phyloP scores from a whole-genome alignment of 2,329 filamentous ascomycete genomes.

The Diaporthe ilicicola region DNA sequence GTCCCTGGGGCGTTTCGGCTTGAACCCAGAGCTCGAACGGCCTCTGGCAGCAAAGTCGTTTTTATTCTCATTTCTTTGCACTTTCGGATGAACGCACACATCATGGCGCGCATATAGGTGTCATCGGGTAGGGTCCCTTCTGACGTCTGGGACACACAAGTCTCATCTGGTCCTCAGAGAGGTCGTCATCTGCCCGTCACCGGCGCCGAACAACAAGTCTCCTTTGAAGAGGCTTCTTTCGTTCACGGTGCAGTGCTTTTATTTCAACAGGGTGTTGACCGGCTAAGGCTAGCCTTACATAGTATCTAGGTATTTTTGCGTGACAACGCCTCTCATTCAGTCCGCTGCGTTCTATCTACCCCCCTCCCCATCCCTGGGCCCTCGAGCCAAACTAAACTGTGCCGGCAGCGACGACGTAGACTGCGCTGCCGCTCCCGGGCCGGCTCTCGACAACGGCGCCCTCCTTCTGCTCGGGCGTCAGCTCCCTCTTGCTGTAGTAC shows the following conservation, averaged over 20 bases:
- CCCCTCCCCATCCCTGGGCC: background rate
- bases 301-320: background rate
- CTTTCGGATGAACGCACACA: slow-evolving; percentile 17
- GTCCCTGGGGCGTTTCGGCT: slow-evolving; percentile 2
- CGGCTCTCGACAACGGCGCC: slow-evolving; percentile 89
- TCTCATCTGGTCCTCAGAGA: background rate
- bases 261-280: background rate
- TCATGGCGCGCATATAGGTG: background rate
- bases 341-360: background rate
- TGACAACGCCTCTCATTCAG: background rate
- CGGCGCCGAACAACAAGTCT: no score
- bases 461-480: slow-evolving; percentile 75
- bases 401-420: slow-evolving; percentile 53
- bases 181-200: background rate
- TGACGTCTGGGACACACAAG: background rate
- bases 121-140: background rate
- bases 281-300: slow-evolving; percentile 9
- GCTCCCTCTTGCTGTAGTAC: slow-evolving; percentile 77
- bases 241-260: slow-evolving; percentile 8
- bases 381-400: slow-evolving; percentile 21
- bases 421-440: slow-evolving; percentile 77
- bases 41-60: background rate
- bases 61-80: background rate
- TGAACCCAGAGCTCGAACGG: background rate
- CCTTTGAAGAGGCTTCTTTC: background rate